These are phyloP conservation scores for Salix suchowensis DNA, from an alignment of 345 rosid genomes.

Conservation along the genomic window DNA sequence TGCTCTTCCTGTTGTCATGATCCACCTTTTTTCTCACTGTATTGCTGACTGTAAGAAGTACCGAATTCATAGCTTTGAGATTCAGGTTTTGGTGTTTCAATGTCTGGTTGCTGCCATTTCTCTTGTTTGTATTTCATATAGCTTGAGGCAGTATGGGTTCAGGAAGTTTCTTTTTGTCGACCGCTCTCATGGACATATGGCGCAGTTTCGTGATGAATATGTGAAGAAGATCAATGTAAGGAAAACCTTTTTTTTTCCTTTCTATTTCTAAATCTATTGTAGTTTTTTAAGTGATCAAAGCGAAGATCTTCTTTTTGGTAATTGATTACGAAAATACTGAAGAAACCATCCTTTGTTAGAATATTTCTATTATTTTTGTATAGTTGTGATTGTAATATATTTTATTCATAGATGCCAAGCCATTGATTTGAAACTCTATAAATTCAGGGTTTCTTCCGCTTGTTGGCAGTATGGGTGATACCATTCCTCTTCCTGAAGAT, in stretches of 20 bases:
- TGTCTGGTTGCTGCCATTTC: constrained; percentile 32
- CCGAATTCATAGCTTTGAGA: constrained; percentile 25
- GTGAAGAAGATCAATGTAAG: constrained; percentile 28
- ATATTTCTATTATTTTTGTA: neutral
- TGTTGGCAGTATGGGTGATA: constrained; percentile 20
- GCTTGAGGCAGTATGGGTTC: constrained; percentile 35
- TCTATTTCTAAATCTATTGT: neutral
- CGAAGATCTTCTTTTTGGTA: neutral
- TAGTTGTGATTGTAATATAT: neutral
- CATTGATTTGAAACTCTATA: neutral
- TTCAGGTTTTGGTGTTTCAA: constrained; percentile 29
- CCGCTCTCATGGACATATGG: constrained; percentile 20
- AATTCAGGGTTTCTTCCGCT: constrained; percentile 35
- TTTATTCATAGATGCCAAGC: neutral
- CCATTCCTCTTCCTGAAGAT: constrained; percentile 33
- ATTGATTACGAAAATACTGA: neutral
- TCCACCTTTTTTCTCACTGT: constrained; percentile 8
- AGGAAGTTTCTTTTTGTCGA: constrained; percentile 40
- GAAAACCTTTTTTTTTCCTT: neutral
- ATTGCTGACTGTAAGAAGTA: constrained; percentile 8
- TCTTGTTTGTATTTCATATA: constrained; percentile 30
- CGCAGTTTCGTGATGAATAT: constrained; percentile 23
- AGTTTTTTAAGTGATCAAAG: neutral
- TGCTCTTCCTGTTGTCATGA: constrained; percentile 25
- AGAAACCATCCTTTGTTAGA: neutral